Base-by-base conservation (phyloP, 2,329 filamentous ascomycete species). In the Colletotrichum sojae region DNA sequence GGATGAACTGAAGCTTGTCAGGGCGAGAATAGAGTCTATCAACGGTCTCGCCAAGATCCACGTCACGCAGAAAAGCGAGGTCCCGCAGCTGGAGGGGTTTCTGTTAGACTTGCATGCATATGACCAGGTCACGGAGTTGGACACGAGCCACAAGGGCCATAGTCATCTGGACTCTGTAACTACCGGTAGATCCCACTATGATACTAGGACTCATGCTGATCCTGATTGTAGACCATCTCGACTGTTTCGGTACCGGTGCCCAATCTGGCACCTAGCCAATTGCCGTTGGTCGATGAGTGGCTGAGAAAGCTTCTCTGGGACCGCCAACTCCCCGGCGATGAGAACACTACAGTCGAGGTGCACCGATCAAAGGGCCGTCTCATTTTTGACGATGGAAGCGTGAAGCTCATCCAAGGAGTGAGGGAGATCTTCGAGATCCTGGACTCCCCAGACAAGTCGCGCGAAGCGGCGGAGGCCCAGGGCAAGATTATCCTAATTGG, bases 101-200 rank as follows among this genome's bases (percentile, higher is more conserved):
- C 79, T 99, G 5, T 85, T 99, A 8, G 95, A 98, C 79, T 83
- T 99, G 36, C 94, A 98, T 77, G 95, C 96, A 0, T 99, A 99
- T 78, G 94, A 98, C 75, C 88, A 92, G 71, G 91, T 98, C 39
- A 88, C 90, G 39, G 88, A 88, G 66, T 82, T 97, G 36, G 91
- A 94, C 67, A 91, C 92, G 64, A 86, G 87, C 9, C 85, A 83
- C 46, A 94, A 94, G 78, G 94, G 94, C 0, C 94, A 98, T 77
- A 97, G 93, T 74, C 94, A 97, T 82, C 85, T 98, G 12, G 96
- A 99, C 80, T 91, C 94, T 31, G 93, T 95, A 82, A 77, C 90
- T 78, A 6, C 5, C n/a, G 43, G 18, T 16, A 1, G 4, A 43
- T 15, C 27, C 45, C 4, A 6, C 12, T 12, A 60, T 5, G 10